Evolutionary conservation across 2,329 filamentous ascomycete species (phyloP).

Genomic region (Botrytis fragariae): DNA sequence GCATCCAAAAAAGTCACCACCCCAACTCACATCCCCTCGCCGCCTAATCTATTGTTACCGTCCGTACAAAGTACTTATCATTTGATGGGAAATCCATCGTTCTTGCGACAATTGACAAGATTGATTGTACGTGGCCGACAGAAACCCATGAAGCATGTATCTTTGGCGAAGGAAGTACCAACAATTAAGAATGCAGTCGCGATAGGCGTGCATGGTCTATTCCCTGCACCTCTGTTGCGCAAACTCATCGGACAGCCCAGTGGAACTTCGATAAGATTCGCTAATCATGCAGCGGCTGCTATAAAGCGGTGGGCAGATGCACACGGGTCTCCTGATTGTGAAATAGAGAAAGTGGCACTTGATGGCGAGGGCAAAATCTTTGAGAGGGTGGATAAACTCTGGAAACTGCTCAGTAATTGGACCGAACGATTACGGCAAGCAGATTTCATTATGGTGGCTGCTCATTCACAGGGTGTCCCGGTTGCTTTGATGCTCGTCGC

Average conservation of each 20-base stretch:
- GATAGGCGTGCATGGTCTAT: constrained; percentile 92
- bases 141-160: constrained; percentile 66
- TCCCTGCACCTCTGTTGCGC: constrained; percentile 83
- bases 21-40: constrained; percentile 27
- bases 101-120: constrained; percentile 64
- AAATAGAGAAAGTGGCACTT: constrained; percentile 90
- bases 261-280: constrained; percentile 91
- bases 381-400: constrained; percentile 86
- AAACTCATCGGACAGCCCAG: constrained; percentile 92
- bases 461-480: constrained; percentile 93
- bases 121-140: constrained; percentile 57
- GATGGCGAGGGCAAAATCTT: constrained; percentile 92
- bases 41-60: constrained; percentile 66
- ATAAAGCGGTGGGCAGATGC: constrained; percentile 79
- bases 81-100: constrained; percentile 64
- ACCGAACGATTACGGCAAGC: constrained; percentile 84
- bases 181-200: constrained; percentile 83
- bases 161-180: constrained; percentile 63
- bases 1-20: constrained; percentile 26
- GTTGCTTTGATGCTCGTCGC: constrained; percentile 90
- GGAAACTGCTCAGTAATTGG: constrained; percentile 94
- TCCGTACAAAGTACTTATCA: constrained; percentile 67
- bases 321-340: constrained; percentile 69
- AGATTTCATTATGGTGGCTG: constrained; percentile 88
- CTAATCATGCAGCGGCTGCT: constrained; percentile 78